Conservation (phyloP, 306 rosid species). For the Cucurbita pepo region DNA sequence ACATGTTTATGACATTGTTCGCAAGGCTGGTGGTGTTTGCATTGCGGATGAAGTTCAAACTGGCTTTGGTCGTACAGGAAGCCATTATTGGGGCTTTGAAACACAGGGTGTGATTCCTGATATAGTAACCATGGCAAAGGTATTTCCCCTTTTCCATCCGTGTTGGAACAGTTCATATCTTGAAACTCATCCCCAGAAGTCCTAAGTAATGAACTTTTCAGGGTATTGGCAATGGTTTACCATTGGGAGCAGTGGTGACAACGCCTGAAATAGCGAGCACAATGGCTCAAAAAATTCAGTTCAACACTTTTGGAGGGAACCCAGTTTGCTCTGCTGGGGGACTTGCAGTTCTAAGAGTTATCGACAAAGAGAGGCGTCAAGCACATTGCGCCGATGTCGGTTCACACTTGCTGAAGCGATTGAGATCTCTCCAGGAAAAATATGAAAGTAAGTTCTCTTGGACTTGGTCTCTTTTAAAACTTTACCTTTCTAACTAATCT, state of each 20-base stretch:
- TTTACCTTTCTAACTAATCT: background rate
- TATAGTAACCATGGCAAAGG: conserved; percentile 98
- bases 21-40: conserved; percentile 85
- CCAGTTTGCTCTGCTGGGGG: conserved; percentile 95
- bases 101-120: conserved; percentile 87
- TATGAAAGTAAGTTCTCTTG: conserved; percentile 45
- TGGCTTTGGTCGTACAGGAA: conserved; percentile 87
- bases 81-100: conserved; percentile 90
- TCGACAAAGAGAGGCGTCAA: conserved; percentile 82
- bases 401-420: conserved; percentile 56
- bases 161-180: background rate
- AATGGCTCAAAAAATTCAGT: conserved; percentile 54
- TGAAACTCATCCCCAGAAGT: background rate
- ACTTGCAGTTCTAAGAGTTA: conserved; percentile 65
- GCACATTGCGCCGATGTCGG: conserved; percentile 68
- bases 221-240: conserved; percentile 93
- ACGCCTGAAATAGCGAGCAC: conserved; percentile 87
- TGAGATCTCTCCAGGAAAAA: conserved; percentile 51
- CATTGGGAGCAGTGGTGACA: conserved; percentile 85
- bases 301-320: conserved; percentile 85
- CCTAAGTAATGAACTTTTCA: conserved; percentile 15
- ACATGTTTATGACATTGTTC: conserved; percentile 62
- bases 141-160: conserved; percentile 1
- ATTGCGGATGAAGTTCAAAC: conserved; percentile 99
- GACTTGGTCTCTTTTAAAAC: background rate